Evolutionary conservation across 208 protist species (phyloP).

Genomic region (Acanthamoeba healyi): DNA sequence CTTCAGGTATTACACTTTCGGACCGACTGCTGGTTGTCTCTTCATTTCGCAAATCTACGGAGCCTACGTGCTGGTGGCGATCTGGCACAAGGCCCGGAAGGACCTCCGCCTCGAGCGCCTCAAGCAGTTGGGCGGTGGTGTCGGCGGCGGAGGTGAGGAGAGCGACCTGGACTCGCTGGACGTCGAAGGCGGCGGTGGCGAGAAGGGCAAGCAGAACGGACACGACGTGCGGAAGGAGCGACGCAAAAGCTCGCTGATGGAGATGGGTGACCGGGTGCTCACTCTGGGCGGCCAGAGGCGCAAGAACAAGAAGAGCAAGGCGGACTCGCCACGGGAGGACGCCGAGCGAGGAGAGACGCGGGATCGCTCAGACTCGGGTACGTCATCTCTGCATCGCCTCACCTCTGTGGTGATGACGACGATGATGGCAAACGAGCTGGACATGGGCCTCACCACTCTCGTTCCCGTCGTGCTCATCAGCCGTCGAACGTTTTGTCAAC

Average conservation of each 20-base stretch:
- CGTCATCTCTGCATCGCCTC: too few relatives aligned
- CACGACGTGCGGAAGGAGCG: background rate
- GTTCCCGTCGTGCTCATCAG: too few relatives aligned
- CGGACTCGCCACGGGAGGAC: background rate
- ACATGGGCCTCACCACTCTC: too few relatives aligned
- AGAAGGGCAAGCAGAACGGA: background rate
- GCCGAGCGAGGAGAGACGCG: background rate
- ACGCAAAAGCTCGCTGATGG: background rate
- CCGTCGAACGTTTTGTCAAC: background rate
- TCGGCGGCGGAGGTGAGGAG: background rate
- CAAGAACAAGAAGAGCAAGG: background rate
- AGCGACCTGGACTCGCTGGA: background rate
- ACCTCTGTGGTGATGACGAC: too few relatives aligned
- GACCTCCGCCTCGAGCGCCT: background rate
- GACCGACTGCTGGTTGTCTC: background rate
- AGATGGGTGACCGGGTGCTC: background rate
- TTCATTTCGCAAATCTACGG: slow-evolving; percentile 58
- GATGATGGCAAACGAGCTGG: too few relatives aligned
- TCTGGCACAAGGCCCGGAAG: slow-evolving; percentile 2
- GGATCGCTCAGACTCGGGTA: background rate
- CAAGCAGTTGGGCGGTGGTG: background rate
- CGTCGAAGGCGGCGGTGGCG: background rate
- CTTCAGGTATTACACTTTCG: slow-evolving; percentile 40
- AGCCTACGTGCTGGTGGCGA: slow-evolving; percentile 18
- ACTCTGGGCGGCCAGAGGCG: background rate